phyloP scores from a whole-genome alignment of 2,329 filamentous ascomycete species.

The Phialocephala sp. region DNA sequence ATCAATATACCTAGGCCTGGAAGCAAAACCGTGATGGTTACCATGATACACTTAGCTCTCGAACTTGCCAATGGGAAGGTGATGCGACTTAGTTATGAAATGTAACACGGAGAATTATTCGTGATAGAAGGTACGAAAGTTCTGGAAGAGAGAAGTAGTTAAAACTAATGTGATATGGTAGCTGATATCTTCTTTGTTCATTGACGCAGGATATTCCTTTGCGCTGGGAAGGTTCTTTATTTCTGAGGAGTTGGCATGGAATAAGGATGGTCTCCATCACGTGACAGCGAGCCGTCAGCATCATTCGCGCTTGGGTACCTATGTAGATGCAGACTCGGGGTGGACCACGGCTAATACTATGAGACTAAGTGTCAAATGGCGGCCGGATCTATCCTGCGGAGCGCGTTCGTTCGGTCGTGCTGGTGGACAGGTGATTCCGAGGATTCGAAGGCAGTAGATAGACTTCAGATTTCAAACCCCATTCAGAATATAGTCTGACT shows the following conservation, averaged over 20 bases:
- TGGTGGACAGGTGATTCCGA: too few relatives aligned
- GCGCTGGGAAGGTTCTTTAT: background rate
- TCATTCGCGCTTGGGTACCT: background rate
- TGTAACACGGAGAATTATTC: too few relatives aligned
- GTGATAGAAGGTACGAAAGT: too few relatives aligned
- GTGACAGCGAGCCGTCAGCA: background rate
- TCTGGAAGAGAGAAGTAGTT: background rate
- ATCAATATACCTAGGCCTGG: background rate
- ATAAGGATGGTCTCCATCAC: background rate
- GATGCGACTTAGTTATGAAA: too few relatives aligned
- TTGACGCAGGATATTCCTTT: background rate
- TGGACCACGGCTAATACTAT: too few relatives aligned
- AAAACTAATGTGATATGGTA: background rate
- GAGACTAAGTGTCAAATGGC: background rate
- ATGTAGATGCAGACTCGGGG: background rate
- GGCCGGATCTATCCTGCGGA: too few relatives aligned
- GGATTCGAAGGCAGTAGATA: too few relatives aligned
- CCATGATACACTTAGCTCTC: background rate
- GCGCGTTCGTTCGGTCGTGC: too few relatives aligned
- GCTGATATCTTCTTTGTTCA: background rate
- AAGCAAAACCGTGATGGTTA: background rate
- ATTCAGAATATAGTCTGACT: conserved; percentile 33
- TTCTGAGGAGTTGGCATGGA: background rate
- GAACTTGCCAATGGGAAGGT: too few relatives aligned
- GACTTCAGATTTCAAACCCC: background rate